A percentile compares a stretch with the other conserved stretches of the same genome.
Evolutionary conservation across 257 asterid genomes (phyloP).

Genomic region (Marsdenia floribunda): DNA sequence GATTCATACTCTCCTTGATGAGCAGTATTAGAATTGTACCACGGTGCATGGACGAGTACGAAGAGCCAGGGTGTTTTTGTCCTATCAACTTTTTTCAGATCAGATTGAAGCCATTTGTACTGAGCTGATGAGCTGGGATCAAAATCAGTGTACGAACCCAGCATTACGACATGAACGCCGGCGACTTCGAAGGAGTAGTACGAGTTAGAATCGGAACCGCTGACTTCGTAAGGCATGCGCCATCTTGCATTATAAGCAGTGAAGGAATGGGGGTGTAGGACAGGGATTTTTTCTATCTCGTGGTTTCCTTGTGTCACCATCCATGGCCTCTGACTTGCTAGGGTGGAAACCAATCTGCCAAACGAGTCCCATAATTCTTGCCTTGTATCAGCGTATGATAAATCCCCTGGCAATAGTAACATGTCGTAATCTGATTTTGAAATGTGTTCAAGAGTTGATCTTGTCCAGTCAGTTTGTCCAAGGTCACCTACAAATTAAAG

Average conservation of each 20-base stretch:
- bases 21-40: conserved; percentile 77
- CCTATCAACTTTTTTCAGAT: conserved; percentile 45
- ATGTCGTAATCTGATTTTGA: conserved; percentile 48
- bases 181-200: conserved; percentile 73
- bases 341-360: conserved; percentile 59
- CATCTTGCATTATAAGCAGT: conserved; percentile 76
- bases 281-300: conserved; percentile 52
- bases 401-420: conserved; percentile 62
- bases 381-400: conserved; percentile 50
- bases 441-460: conserved; percentile 58
- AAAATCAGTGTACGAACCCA: conserved; percentile 78
- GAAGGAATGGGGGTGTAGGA: conserved; percentile 26
- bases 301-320: conserved; percentile 96
- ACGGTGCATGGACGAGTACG: conserved; percentile 68
- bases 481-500: conserved; percentile 50
- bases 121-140: conserved; percentile 60
- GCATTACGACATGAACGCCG: conserved; percentile 72
- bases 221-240: conserved; percentile 71
- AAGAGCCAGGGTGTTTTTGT: conserved; percentile 72
- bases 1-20: conserved; percentile 71
- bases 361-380: conserved; percentile 73
- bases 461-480: conserved; percentile 78
- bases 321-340: conserved; percentile 76
- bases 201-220: conserved; percentile 68
- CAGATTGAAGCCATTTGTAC: conserved; percentile 54